Base-by-base conservation (phyloP, 192 early-diverging fungal genomes). In the Helicostylum pulchrum region DNA sequence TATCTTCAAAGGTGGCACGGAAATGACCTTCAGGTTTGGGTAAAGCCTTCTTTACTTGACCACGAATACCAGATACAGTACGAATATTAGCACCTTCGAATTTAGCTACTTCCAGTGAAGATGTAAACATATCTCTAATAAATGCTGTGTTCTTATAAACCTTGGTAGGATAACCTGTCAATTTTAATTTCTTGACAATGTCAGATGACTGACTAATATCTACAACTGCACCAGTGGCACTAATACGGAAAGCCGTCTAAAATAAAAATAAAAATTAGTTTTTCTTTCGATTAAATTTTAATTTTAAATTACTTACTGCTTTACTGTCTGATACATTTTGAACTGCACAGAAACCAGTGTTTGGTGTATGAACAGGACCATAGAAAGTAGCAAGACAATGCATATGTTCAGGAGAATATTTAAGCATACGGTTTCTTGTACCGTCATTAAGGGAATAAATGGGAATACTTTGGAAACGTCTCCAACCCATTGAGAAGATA, bases 331-430 rank as follows among this genome's bases (percentile, higher is more conserved):
- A 56, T 9, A 93, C 80, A 47, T 79, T 85, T 73, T 94, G 93
- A 52, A 93, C 83, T 9, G 92, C 91, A 77, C 97, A 99, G 75
- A 99, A 98, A 45, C 95, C 95, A 4, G 97, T 93, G 46, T 95
- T 95, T 15, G 95, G 96, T n/a, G 90, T 83, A 36, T 95, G 91
- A 50, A 90, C 88, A n/a, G 97, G 97, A 85, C 88, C 95, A 71
- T 90, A 98, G 62, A 98, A 87, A 0, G 93, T 92, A 7, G 94
- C 97, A 58, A 94, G 74, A 82, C 97, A 98, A 84, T 99, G 97
- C 97, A 99, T 98, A 72, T 99, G 97, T 77, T 98, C 93, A 14
- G 97, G 97, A 8, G 97, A 96, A 76, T 99, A 99, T 77, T 99
- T 99, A 42, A 99, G 85, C 94, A 99, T 96, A 32, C 94, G 83